Base-by-base conservation (phyloP, 2,329 filamentous ascomycete genomes). In the Penicillium sumatraense region DNA sequence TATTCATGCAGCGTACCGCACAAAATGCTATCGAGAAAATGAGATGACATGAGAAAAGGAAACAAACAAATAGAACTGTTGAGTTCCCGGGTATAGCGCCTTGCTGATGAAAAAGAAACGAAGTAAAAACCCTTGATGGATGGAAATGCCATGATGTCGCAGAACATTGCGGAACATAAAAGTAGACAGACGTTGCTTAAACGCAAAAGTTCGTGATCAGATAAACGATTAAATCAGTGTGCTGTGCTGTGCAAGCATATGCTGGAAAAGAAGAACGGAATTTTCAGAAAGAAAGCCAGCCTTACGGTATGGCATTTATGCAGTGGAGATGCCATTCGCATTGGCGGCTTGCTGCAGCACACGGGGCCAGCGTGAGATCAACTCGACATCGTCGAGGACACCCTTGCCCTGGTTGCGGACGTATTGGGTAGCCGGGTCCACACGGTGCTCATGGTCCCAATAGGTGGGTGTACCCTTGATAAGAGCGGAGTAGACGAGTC, bases 401-500 rank as follows among this genome's bases (percentile, higher is more conserved):
- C 73, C 73, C 67, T 75, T 73, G 62, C 74, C 72, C 50, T 74
- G 72, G 65, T 77, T 77, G 47, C 93, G 89, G 66, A 97, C 96
- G 74, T 93, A 96, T 75, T 90, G 90, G 63, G 57, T 62, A 57
- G 72, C 72, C 7, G 69, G 71, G 60, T 75, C 69, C 46, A 78
- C 65, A 50, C 82, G 76, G 0, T 91, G 91, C 76, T 93, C 84
- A 75, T 89, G 89, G 74, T 97, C 93, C 93, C 93, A 97, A 70
- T 86, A 84, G 35, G 89, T 89, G 64, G 90, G 91, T 31, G 80
- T 80, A 52, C 92, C 93, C 72, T 87, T 77, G 70, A 86, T 89
- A 60, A 97, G 80, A 0, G 93, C 90, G 36, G 84, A 84, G 87
- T 91, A 96, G 23, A 91, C 89, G 8, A 96, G 76, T 48, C 88